Base-by-base conservation (phyloP, 2,329 filamentous ascomycete species). In the Remersonia thermophila region DNA sequence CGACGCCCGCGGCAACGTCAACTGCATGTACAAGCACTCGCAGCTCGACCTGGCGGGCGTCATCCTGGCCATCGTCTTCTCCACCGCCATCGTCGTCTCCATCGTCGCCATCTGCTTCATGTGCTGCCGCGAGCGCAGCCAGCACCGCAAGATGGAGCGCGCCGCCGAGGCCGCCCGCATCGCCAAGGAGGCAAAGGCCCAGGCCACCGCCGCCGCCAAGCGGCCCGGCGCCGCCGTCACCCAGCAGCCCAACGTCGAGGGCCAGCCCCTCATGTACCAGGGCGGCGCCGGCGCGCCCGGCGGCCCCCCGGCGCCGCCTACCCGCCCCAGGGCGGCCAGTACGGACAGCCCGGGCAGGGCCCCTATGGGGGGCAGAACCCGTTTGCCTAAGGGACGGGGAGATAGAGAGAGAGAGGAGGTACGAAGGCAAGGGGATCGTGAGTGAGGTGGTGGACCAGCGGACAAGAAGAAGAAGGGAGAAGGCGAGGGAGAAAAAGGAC, bases 81-180 rank as follows among this genome's bases (percentile, higher is more conserved):
- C 57, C 38, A 43, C 53, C n/a, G 55, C 52, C 40, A 47, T 66
- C 42, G 51, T 55, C 43, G 30, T 58, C 35, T 54, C 58, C 44
- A 41, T 66, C 41, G 53, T 48, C 32, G 46, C 55, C 43, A 53
- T 74, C 38, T 61, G 63, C 49, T 65, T 65, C 59, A 57, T 66
- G 45, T 73, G 67, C 63, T 67, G 62, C 59, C 57, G 58, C 42
- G 69, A 74, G 46, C 58, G 62, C 46, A 54, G 53, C 51, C 45
- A 58, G 46, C 59, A 68, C 48, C 61, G 60, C 51, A 55, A 58
- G 32, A 52, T 61, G 25, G 54, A 53, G 36, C 62, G 62, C 40
- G 61, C 62, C 44, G 60, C 61, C 40, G 68, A 73, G 55, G 66
- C 66, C 30, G 62, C 61, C n/a, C 62, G 61, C 17, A 47, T 57